Evolutionary conservation across 78 protist species (phyloP), one percentile per base, ranked within the genome.

Genomic region (Dictyostelium purpureum): DNA sequence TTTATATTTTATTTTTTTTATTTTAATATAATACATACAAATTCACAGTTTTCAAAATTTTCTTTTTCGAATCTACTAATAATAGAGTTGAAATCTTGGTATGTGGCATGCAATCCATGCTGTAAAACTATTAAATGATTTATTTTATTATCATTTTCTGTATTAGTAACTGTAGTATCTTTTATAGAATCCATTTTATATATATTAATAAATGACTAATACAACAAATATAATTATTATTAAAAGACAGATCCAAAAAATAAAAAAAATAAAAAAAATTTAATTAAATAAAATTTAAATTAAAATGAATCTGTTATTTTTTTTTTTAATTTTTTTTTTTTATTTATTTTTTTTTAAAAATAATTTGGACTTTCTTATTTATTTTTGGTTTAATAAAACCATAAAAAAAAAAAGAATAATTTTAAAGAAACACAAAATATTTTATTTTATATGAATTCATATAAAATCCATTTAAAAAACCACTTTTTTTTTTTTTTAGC

Each of bases 101-200:
- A 19, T 0, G 42, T 10, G 2, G 66, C 80, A 74, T 74, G 59
- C 4, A 74, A 19, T 12, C 80, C 80, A 74, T 74, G 80, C 51
- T 74, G 80, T 65, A 74, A 51, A 14, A 74, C 21, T 24, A 74
- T 24, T 11, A 74, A 49, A 33, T 74, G 80, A 31, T 61, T 61
- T 9, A 26, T 57, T 6, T 56, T 19, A 11, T 2, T 56, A n/a
- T n/a, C 24, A 56, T n/a, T 56, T n/a, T 54, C n/a, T n/a, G 16
- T 54, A 54, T 21, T 54, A 21, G 16, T 21, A 21, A 4, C 24
- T 24, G 10, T n/a, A 56, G 5, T 57, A 57, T 57, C 26, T 26
- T 26, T 26, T 9, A 26, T 57, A 9, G 19, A 33, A 12, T 26
- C 67, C 67, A 59, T 59, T 59, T 24, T 59, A 59, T 56, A 56